Evolutionary conservation across 257 asterid species (phyloP), one percentile per base, ranked within the genome.

Genomic region (Solanum medicagineum): DNA sequence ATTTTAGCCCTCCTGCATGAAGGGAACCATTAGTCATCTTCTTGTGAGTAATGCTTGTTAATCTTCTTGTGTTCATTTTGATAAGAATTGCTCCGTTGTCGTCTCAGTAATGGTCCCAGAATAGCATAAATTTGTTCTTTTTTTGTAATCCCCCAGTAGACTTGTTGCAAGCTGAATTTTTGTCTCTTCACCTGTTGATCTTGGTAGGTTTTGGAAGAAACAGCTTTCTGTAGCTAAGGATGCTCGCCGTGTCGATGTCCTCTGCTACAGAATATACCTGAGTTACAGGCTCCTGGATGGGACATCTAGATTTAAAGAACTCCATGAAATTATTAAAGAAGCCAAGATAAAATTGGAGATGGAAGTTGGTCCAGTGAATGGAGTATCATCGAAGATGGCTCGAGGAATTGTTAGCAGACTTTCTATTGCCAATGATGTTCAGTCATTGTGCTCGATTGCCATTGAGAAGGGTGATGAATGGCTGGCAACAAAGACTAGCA

Each of bases 341-440:
- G 98, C 97, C 87, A 93, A 93, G 91, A 85, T 92, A 62, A 91
- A 91, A 89, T 90, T 94, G 88, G 99, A 96, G 89, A 93, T 91
- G 13, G 99, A 94, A 90, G 95, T 94, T 56, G 99, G 99, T 68
- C 97, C 98, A 32, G 85, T 93, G 26, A 87, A 92, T 90, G 99
- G 99, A 69, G 97, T 90, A 87, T 93, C 97, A 59, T 93, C 97
- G 63, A 93, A 90, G 91, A 93, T 95, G 98, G 98, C 92, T n/a
- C 89, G 98, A 62, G 98, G 98, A 20, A 95, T 95, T 85, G 98
- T 93, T 59, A 93, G 97, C 87, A 90, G 98, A 81, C 98, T 95
- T 87, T 88, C 98, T 86, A 90, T 90, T 86, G 94, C 98, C 79
- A 93, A 87, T 85, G 94, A 93, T 85, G 93, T 94, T 81, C 97